These are phyloP conservation scores for Penicillium sp. DNA, from an alignment of 2,329 filamentous ascomycete species.

Conservation along the genomic window DNA sequence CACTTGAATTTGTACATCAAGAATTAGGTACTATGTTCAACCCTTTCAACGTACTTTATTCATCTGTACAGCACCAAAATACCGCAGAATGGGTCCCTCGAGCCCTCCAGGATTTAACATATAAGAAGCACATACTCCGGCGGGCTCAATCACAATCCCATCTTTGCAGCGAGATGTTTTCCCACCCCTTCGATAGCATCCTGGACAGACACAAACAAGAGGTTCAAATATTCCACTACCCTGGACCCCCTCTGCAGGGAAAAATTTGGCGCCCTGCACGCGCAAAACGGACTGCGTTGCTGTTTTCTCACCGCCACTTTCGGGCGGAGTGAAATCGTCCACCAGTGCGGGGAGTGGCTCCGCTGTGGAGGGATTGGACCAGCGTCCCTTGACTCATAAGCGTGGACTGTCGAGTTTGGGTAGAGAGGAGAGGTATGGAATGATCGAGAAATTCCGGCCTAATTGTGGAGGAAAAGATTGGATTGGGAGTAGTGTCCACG, in stretches of 20 bases:
- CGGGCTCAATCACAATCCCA: neutral
- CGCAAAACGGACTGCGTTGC: neutral
- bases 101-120: neutral
- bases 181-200: no score
- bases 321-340: slow-evolving; percentile 8
- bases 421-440: neutral
- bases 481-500: neutral
- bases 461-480: neutral
- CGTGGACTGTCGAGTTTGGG: neutral
- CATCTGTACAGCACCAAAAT: neutral
- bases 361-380: slow-evolving; percentile 7
- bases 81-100: neutral
- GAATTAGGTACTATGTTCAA: neutral
- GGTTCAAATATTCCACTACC: neutral
- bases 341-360: slow-evolving; percentile 17
- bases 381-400: slow-evolving; percentile 11
- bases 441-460: neutral
- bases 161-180: neutral
- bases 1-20: neutral
- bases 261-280: slow-evolving; percentile 14
- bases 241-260: neutral
- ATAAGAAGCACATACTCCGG: neutral
- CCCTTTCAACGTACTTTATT: neutral
- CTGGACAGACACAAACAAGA: neutral
- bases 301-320: slow-evolving; percentile 29